phyloP scores from a whole-genome alignment of 768 basidiomycete species.

The Trametes meyenii region DNA sequence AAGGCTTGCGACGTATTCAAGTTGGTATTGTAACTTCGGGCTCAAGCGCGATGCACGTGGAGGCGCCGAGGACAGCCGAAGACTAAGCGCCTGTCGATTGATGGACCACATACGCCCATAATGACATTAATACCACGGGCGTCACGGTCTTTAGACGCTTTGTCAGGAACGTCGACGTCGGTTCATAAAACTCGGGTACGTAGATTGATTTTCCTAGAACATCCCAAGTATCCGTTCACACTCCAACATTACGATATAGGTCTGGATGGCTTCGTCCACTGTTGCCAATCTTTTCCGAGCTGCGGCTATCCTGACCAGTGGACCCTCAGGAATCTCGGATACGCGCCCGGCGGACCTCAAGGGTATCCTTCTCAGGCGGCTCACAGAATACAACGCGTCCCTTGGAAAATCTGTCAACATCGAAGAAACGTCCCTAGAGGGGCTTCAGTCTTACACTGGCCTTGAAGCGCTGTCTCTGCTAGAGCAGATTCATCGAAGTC shows the following conservation, averaged over 20 bases:
- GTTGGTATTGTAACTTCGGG: too few relatives aligned
- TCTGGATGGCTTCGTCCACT: neutral
- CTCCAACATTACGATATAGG: neutral
- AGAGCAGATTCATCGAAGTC: conserved; percentile 47
- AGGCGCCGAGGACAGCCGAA: too few relatives aligned
- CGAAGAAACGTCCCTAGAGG: conserved; percentile 36
- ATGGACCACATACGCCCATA: too few relatives aligned
- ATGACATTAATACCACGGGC: too few relatives aligned
- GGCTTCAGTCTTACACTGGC: conserved; percentile 56
- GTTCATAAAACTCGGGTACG: too few relatives aligned
- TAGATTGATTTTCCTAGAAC: too few relatives aligned
- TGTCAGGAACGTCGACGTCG: too few relatives aligned
- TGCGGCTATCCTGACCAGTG: conserved; percentile 20
- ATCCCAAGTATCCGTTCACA: neutral
- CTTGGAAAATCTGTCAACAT: neutral
- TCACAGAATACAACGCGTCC: conserved; percentile 23
- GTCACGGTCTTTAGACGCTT: too few relatives aligned
- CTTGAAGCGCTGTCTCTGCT: conserved; percentile 55
- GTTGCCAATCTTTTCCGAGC: conserved; percentile 17
- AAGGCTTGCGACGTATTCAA: too few relatives aligned
- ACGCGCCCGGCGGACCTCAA: conserved; percentile 21
- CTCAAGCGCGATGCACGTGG: too few relatives aligned
- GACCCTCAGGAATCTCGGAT: conserved; percentile 22
- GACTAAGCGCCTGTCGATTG: too few relatives aligned
- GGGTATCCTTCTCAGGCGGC: conserved; percentile 25